Base-by-base conservation (phyloP, 352 stramenopile species). In the Globisporangium nunn region DNA sequence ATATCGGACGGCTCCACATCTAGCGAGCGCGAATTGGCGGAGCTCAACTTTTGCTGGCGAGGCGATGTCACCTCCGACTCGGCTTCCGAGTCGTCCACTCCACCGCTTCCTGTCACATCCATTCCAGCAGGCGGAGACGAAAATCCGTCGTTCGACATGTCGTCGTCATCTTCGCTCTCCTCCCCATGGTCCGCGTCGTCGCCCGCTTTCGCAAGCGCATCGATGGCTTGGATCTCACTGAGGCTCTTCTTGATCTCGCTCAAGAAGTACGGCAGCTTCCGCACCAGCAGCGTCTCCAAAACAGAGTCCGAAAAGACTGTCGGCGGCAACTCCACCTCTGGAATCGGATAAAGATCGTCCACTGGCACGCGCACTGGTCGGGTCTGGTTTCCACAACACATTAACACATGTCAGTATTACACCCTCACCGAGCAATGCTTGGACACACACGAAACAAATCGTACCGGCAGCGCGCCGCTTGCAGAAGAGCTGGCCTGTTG, bases 91-190 rank as follows among this genome's bases (percentile, higher is more conserved):
- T 90, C 80, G 18, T 76, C 79, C 29, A 68, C 69, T 29, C 68
- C 69, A 28, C 61, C 60, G 23, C 66, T 65, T 57, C 59, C 68
- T 4, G 50, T 66, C 39, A 72, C 53, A 60, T 93, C 83, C 68
- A 90, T 76, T 10, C 67, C 77, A n/a, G 74, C 82, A 41, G 83
- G 81, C 6, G 82, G 88, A 0, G 79, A 81, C 17, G 64, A 66
- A 28, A 79, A 90, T 30, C 77, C 83, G 66, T 91, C 83, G 58
- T 93, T 89, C 17, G 84, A 92, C 78, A 91, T 92, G n/a, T 91
- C 84, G 35, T 81, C 74, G 29, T 93, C 84, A 31, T 93, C 81
- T 58, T 92, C 84, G 28, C 75, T 85, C 35, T 91, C 81, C 43
- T 84, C 81, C 17, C 66, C 66, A 30, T 68, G 63, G 11, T 40